Evolutionary conservation across 257 asterid species (phyloP), one percentile per base, ranked within the genome.

Genomic region (Solanum chilense): DNA sequence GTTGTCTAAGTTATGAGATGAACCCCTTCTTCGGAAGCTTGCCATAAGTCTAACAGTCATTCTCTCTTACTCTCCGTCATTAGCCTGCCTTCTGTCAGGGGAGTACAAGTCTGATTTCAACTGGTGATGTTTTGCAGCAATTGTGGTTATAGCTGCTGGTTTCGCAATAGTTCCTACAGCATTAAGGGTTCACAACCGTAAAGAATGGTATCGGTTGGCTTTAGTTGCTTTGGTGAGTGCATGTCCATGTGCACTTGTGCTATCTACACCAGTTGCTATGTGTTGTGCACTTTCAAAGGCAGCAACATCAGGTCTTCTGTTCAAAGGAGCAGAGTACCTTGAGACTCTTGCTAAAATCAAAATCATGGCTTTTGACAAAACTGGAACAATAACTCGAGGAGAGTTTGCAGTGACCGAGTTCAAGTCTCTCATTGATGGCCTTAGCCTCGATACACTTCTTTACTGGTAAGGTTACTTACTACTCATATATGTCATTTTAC

Each of bases 261-360:
- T 96, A 44, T 96, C 99, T 13, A 96, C 98, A 25, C 99, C 99
- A 0, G 97, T 95, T 7, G 99, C 97, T 49, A 93, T 94, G 95
- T 95, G 90, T 80, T 96, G 99, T 88, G 98, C 98, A 21, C 93
- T 96, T 9, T 92, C 98, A 13, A 94, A 90, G 87, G 98, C 99
- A 39, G 97, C 99, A 37, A 91, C 91, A 18, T 88, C 93, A 5
- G 99, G 99, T 13, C 94, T 96, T 86, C 91, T 96, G 89, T 92
- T 96, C 76, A 96, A 95, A 90, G 98, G 99, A 27, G 96, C 95
- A 1, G 94, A 94, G 44, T 91, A 94, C 90, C 92, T 96, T 18
- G 99, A 96, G 87, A 92, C 91, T 56, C 97, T 96, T 12, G 95
- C 99, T 5, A 60, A 80, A 83, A 88, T 95, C 15, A 95, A 92